These are phyloP conservation scores for Boletus reticuloceps DNA, from an alignment of 768 basidiomycete genomes.

Conservation along the genomic window DNA sequence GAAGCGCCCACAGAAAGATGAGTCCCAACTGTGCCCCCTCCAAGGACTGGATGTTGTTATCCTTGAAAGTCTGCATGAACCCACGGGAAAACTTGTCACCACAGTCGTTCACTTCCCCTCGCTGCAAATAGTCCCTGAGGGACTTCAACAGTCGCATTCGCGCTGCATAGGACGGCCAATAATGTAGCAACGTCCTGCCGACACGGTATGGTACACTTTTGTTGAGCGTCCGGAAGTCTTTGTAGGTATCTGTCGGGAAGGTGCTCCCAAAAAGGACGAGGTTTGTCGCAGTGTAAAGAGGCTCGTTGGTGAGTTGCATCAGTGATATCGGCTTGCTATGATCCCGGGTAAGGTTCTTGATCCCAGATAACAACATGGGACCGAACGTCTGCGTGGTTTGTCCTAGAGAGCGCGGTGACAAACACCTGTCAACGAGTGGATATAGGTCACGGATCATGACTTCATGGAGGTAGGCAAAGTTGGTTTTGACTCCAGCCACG, in stretches of 20 bases:
- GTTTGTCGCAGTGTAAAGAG: constrained; percentile 19
- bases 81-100: constrained; percentile 6
- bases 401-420: constrained; percentile 14
- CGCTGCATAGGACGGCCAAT: constrained; percentile 15
- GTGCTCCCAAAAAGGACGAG: constrained; percentile 15
- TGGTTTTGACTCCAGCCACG: constrained; percentile 10
- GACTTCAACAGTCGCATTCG: constrained; percentile 5
- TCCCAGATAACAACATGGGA: constrained; percentile 4
- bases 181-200: constrained; percentile 8
- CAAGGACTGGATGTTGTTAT: constrained; percentile 12
- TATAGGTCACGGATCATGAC: constrained; percentile 20
- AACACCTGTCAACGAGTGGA: constrained; percentile 19
- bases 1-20: constrained; percentile 20
- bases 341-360: constrained; percentile 5
- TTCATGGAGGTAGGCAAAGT: constrained; percentile 6
- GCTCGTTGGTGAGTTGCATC: constrained; percentile 12
- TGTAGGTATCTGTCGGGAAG: constrained; percentile 20
- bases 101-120: background rate
- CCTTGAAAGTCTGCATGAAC: constrained; percentile 18
- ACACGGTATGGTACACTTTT: constrained; percentile 21
- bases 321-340: constrained; percentile 9
- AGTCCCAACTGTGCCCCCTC: constrained; percentile 20
- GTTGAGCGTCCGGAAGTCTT: constrained; percentile 18
- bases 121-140: constrained; percentile 14
- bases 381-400: constrained; percentile 14